These are phyloP conservation scores for Cryptococcus depauperatus DNA, from an alignment of 1,284 basidiomycete species.

Conservation along the genomic window DNA sequence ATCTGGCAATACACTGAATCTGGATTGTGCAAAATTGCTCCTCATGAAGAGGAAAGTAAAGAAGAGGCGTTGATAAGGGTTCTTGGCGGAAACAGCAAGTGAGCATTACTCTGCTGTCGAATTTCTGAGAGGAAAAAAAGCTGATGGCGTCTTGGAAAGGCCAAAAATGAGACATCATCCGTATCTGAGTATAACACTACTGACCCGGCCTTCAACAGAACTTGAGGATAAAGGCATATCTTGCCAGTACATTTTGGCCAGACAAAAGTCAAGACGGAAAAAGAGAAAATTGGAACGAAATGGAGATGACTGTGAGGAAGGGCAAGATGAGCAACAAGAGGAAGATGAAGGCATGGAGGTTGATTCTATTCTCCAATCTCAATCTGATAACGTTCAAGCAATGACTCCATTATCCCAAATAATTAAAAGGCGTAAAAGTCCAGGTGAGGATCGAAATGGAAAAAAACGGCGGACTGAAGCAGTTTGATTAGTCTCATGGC, in stretches of 20 bases:
- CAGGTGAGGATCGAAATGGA: not conserved
- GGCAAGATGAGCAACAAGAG: not conserved
- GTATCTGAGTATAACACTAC: constrained; percentile 67
- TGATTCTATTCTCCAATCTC: too few relatives aligned
- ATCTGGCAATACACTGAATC: constrained; percentile 75
- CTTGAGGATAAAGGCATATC: constrained; percentile 19
- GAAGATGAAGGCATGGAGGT: not conserved
- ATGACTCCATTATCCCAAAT: too few relatives aligned
- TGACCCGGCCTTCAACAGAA: constrained; percentile 48
- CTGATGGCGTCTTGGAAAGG: constrained; percentile 46
- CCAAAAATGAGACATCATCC: constrained; percentile 58
- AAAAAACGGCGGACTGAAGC: not conserved
- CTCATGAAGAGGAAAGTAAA: constrained; percentile 43
- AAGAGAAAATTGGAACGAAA: not conserved
- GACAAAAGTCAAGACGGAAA: constrained; percentile 29
- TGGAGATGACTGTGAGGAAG: not conserved
- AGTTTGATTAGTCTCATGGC: not conserved
- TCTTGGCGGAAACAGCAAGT: constrained; percentile 55
- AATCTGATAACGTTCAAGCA: too few relatives aligned
- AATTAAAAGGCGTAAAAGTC: not conserved
- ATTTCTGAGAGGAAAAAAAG: not conserved
- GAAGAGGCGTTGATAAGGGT: constrained; percentile 35
- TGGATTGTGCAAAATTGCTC: constrained; percentile 37
- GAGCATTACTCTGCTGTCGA: constrained; percentile 38
- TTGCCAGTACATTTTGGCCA: constrained; percentile 35